A percentile compares a stretch with the other conserved stretches of the same genome.
Evolutionary conservation across 371 early-diverging fungal species (phyloP).

Genomic region (Blakeslea trispora): DNA sequence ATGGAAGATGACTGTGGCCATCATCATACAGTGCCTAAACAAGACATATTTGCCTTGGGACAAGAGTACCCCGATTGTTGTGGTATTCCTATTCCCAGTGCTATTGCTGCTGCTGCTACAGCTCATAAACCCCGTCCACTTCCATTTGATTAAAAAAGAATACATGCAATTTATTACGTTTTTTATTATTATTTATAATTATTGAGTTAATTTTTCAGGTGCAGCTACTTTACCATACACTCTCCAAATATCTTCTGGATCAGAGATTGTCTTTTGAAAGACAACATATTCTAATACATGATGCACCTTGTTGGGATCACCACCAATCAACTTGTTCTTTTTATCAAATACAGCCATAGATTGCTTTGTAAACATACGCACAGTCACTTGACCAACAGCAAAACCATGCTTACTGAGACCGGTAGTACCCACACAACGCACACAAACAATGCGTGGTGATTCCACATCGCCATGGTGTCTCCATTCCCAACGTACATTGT

Average conservation of each 20-base stretch:
- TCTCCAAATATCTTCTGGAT: slow-evolving; percentile 68
- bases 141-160: slow-evolving; percentile 63
- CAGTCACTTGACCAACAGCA: slow-evolving; percentile 68
- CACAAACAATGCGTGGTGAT: slow-evolving; percentile 65
- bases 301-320: slow-evolving; percentile 59
- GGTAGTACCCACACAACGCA: slow-evolving; percentile 53
- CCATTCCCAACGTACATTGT: slow-evolving; percentile 67
- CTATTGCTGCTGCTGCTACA: slow-evolving; percentile 82
- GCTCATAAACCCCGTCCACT: slow-evolving; percentile 36
- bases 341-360: slow-evolving; percentile 65
- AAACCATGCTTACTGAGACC: slow-evolving; percentile 52
- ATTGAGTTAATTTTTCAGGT: slow-evolving; percentile 36
- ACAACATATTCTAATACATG: slow-evolving; percentile 70
- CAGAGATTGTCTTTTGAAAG: slow-evolving; percentile 69
- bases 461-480: slow-evolving; percentile 59
- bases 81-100: slow-evolving; percentile 92
- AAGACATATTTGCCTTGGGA: slow-evolving; percentile 84
- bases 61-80: slow-evolving; percentile 95
- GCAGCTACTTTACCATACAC: slow-evolving; percentile 71
- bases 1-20: slow-evolving; percentile 54
- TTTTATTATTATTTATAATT: not conserved
- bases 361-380: slow-evolving; percentile 72
- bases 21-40: slow-evolving; percentile 27
- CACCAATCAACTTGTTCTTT: slow-evolving; percentile 58
- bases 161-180: no score